phyloP scores from a whole-genome alignment of 257 asterid genomes.

The Paulownia fortunei region DNA sequence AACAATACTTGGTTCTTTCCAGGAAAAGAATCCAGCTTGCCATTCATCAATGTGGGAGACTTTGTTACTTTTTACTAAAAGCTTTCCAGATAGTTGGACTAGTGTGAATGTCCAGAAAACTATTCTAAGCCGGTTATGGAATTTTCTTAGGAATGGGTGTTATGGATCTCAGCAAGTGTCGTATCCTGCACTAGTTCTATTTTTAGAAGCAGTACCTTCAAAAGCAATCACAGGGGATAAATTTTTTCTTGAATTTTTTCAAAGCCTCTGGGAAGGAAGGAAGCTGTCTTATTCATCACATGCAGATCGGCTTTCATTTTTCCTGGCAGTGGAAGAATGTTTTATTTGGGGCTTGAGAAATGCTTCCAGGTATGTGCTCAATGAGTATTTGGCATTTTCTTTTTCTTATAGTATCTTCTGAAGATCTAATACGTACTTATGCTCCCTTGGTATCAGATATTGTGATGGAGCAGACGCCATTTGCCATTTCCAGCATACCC shows the following conservation, averaged over 20 bases:
- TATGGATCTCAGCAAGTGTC: constrained; percentile 97
- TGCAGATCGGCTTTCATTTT: constrained; percentile 72
- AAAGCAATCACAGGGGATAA: constrained; percentile 64
- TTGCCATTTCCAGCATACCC: constrained; percentile 49
- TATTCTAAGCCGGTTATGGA: constrained; percentile 67
- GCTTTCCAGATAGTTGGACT: constrained; percentile 83
- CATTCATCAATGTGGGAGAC: constrained; percentile 96
- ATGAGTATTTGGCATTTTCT: constrained; percentile 14
- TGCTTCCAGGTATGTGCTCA: constrained; percentile 70
- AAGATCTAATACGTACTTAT: constrained; percentile 33
- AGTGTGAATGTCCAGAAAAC: constrained; percentile 75
- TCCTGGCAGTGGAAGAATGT: constrained; percentile 77
- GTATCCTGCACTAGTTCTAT: constrained; percentile 78
- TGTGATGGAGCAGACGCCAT: constrained; percentile 59
- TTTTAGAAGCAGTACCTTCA: constrained; percentile 80
- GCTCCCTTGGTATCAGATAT: constrained; percentile 56
- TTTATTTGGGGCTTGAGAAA: constrained; percentile 76
- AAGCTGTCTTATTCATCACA: constrained; percentile 54
- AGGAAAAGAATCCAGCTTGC: constrained; percentile 82
- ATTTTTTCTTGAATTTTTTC: constrained; percentile 79
- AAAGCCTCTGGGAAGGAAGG: constrained; percentile 91
- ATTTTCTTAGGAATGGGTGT: constrained; percentile 90
- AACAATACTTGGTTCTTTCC: constrained; percentile 87
- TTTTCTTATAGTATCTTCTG: constrained; percentile 25
- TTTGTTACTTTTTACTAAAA: constrained; percentile 62